Evolutionary conservation across 805 yeast species (phyloP), one percentile per base, ranked within the genome.

Genomic region (Hanseniaspora mollemarum): DNA sequence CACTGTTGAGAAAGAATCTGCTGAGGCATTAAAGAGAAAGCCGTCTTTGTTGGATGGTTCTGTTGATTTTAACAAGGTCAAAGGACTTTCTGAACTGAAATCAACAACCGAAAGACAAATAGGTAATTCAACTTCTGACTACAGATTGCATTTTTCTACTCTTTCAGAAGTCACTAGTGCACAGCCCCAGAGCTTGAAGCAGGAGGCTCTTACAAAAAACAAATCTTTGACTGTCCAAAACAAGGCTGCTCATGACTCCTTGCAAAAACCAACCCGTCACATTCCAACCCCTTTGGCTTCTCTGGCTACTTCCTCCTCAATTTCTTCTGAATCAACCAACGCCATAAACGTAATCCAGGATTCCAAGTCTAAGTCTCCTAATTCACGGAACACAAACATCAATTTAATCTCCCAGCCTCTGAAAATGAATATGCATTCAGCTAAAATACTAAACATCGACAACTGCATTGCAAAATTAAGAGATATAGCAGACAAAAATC

Each of bases 401-500:
- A 32, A 29, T 5, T 37, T 22, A 12, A 33, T 24, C 29, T n/a
- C 33, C 15, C 43, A 48, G 22, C 25, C 39, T 10, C 4, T n/a
- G 5, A 46, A 46, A 35, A 7, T 35, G 21, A 19, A 24, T 8
- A 35, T 18, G 13, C 16, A 35, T 13, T 35, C 39, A 7, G 22
- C 10, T 18, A 67, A 55, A 41, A 61, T 61, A 25, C 42, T 77
- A 37, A 77, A 81, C 60, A 60, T 83, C 24, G 88, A 83, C 62
- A 67, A 74, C 5, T 72, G 81, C 26, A 81, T 83, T 55, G 80
- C 77, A 43, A 75, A 73, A 53, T 66, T 83, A 52, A 66, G 82
- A 33, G 72, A 71, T 26, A 64, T 73, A 12, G 83, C 83, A 2
- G 63, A 70, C 16, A 61, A 71, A 3, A 67, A 70, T 44, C 59